Conservation (phyloP, 768 basidiomycete species). For the Strobilomyces dryophilus region DNA sequence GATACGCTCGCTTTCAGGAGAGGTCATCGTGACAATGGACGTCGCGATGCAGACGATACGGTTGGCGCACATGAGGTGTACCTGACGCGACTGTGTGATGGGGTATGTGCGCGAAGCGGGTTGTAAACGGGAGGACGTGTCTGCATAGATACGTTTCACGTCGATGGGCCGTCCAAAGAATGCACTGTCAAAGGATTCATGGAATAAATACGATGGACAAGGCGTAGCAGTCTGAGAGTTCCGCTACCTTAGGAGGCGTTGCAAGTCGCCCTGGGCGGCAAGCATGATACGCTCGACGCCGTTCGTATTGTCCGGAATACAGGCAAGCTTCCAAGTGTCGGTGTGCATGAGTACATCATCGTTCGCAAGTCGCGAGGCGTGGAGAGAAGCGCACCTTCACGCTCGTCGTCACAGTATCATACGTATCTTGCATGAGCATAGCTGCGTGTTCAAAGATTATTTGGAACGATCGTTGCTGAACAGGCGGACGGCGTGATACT, state of each 20-base stretch:
- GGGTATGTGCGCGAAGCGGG: conserved; percentile 45
- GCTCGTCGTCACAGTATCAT: conserved; percentile 20
- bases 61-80: conserved; percentile 55
- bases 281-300: conserved; percentile 67
- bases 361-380: neutral
- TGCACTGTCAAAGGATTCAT: conserved; percentile 39
- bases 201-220: neutral
- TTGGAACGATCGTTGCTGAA: neutral
- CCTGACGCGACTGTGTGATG: conserved; percentile 59
- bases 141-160: conserved; percentile 53
- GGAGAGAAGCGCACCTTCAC: conserved; percentile 18
- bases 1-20: conserved; percentile 50
- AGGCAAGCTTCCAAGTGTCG: conserved; percentile 14
- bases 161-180: conserved; percentile 62
- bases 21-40: conserved; percentile 59
- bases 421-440: conserved; percentile 26
- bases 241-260: conserved; percentile 58
- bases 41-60: conserved; percentile 60
- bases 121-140: conserved; percentile 35
- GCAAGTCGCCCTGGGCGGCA: conserved; percentile 66
- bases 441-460: neutral
- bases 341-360: conserved; percentile 1
- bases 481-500: too few relatives aligned
- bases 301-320: conserved; percentile 31
- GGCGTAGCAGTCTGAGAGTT: neutral